phyloP scores from a whole-genome alignment of 2,329 filamentous ascomycete genomes.

The Colletotrichum costaricense region DNA sequence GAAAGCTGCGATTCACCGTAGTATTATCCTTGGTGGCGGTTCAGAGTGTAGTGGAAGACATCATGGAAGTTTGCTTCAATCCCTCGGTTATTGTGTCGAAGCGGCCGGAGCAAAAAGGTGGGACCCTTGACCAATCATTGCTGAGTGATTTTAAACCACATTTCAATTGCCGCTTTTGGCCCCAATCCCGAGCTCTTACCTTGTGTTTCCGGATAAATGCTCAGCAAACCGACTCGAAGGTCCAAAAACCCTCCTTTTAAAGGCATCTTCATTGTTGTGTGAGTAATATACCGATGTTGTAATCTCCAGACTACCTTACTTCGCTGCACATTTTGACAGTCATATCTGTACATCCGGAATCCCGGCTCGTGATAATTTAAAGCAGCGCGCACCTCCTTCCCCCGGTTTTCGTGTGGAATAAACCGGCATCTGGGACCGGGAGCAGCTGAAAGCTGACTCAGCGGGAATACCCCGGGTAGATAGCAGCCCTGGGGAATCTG shows the following conservation, averaged over 20 bases:
- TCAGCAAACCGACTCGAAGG: not conserved
- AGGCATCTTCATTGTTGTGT: not conserved
- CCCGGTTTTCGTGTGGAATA: not conserved
- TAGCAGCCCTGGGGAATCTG: not conserved
- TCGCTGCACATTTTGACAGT: not conserved
- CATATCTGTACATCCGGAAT: not conserved
- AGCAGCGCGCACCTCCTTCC: not conserved
- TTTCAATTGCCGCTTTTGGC: not conserved
- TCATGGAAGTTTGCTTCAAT: slow-evolving; percentile 30
- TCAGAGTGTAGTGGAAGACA: slow-evolving; percentile 20
- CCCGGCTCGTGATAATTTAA: not conserved
- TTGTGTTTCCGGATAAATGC: slow-evolving; percentile 5
- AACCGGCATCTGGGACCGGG: not conserved
- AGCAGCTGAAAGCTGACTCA: slow-evolving; percentile 8
- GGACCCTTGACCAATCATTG: not conserved
- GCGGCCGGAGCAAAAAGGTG: not conserved
- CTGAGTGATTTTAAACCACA: slow-evolving; percentile 12
- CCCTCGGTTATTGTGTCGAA: slow-evolving; percentile 15
- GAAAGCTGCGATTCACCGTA: slow-evolving; percentile 19
- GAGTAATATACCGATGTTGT: not conserved
- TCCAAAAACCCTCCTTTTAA: not conserved
- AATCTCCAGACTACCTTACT: not conserved
- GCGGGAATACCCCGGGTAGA: slow-evolving; percentile 5
- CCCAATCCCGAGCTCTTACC: no score
- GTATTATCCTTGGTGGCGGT: slow-evolving; percentile 26